Conservation (phyloP, 2,329 filamentous ascomycete species). For the Fusarium begoniae region DNA sequence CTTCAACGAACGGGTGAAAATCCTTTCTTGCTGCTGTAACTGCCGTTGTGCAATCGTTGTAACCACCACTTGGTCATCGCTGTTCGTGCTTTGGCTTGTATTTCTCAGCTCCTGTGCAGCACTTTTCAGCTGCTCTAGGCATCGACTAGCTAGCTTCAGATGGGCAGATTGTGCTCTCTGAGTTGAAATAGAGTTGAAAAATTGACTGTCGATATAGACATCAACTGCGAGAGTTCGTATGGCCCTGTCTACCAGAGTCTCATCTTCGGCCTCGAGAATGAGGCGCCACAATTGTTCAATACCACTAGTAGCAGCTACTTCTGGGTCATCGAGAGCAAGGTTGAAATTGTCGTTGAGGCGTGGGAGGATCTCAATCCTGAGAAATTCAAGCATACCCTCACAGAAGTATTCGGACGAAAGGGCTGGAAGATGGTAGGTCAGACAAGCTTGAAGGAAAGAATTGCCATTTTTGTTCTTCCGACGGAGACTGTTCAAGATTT, state of each 20-base stretch:
- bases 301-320: conserved; percentile 61
- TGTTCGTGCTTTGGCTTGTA: conserved; percentile 55
- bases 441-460: conserved; percentile 63
- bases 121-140: conserved; percentile 73
- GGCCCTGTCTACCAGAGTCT: conserved; percentile 72
- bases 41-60: conserved; percentile 60
- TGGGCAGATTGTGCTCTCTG: conserved; percentile 68
- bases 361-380: conserved; percentile 61
- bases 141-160: conserved; percentile 75
- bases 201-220: conserved; percentile 71
- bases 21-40: conserved; percentile 59
- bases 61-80: conserved; percentile 63
- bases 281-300: conserved; percentile 85
- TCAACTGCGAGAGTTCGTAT: conserved; percentile 75
- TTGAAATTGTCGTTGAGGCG: conserved; percentile 56
- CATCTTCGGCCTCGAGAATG: conserved; percentile 72
- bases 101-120: conserved; percentile 65
- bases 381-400: conserved; percentile 69
- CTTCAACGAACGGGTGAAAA: conserved; percentile 74
- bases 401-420: conserved; percentile 69
- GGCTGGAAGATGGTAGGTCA: conserved; percentile 64
- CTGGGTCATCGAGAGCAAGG: conserved; percentile 61
- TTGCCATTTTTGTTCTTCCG: conserved; percentile 57
- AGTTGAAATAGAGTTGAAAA: conserved; percentile 60
- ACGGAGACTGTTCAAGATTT: conserved; percentile 63